Evolutionary conservation across 1,139 yeast species (phyloP), one percentile per base, ranked within the genome.

Genomic region (Lodderomyces parapsilosis): DNA sequence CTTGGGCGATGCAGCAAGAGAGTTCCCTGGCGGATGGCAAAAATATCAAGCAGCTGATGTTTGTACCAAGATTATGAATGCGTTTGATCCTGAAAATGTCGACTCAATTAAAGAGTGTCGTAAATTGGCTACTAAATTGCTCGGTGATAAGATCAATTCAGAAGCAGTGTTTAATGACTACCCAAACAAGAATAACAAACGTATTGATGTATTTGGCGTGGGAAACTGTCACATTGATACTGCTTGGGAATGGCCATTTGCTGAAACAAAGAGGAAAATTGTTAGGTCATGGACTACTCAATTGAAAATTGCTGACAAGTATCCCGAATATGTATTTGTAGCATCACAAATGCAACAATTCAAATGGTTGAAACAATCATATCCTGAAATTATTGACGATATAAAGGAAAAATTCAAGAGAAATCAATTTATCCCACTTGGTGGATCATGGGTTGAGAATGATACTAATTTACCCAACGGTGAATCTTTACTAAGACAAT

Each of bases 231-330:
- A 93, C 63, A 93, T 93, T 55, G 99, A 93, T 59, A 91, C 98
- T 25, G 96, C 96, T 18, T 90, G 97, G 96, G 73, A 87, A 49
- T 93, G 99, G 99, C 98, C 97, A 10, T 91, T 85, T 71, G 97
- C 96, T 3, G 97, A 93, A 63, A 89, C 98, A 1, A 84, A 86
- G 54, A 78, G 97, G 47, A 90, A 90, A 59, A 81, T 91, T 47
- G 96, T 90, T 3, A 78, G 99, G 51, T 89, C 96, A 4, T 93
- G 98, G 98, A 84, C 96, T 0, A 81, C 96, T 10, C 99, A 93
- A 65, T 71, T 91, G 45, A 84, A 89, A 45, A 66, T 93, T 46
- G 80, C 94, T 53, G 93, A 90, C 43, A 76, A 83, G 52, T 93
- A 88, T 55, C 97, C 98, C 0, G 99, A 93, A 66, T 90, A 88